Base-by-base conservation (phyloP, 148 eudicot genomes). In the Oxyria digyna region DNA sequence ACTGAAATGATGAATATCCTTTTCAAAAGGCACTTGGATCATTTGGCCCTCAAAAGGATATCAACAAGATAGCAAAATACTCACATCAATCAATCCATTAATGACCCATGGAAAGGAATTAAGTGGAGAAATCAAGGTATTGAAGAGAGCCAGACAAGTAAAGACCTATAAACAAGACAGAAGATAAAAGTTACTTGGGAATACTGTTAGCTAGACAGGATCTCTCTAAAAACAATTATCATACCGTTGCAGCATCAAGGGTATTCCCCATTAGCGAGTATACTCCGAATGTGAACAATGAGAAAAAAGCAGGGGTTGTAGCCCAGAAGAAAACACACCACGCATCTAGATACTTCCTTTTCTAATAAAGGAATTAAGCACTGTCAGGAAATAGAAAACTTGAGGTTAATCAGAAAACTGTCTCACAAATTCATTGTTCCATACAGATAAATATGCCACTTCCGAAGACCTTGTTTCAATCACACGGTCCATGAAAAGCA, bases 261-360 rank as follows among this genome's bases (percentile, higher is more conserved):
- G 86, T 83, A 81, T 90, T 74, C 29, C 95, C 91, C 88, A 79
- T 84, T 70, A 91, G 71, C 67, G 89, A 72, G 79, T 80, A 91
- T 54, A 90, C 92, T 72, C 98, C 98, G 77, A 94, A 94, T 63
- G 98, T 94, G 80, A 75, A 88, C 77, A 90, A 76, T 68, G 98
- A 94, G 80, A 90, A 94, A 63, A 94, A 94, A 49, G 98, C 85
- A 27, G 98, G 98, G 69, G 98, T 94, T 24, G 96, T 88, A 55
- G 98, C 97, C 98, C 98, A 90, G 80, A 94, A 94, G 80, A 94
- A 94, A 42, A 94, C 98, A 73, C 98, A 94, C 98, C 98, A 94
- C 17, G 98, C 96, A 84, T 94, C 98, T 81, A 94, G 75, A 75
- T 94, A 94, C 78, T 94, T 90, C 62, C 98, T 87, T 21, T 89